These are phyloP conservation scores for Colletotrichum caudatum DNA, from an alignment of 2,329 filamentous ascomycete genomes.

Conservation along the genomic window DNA sequence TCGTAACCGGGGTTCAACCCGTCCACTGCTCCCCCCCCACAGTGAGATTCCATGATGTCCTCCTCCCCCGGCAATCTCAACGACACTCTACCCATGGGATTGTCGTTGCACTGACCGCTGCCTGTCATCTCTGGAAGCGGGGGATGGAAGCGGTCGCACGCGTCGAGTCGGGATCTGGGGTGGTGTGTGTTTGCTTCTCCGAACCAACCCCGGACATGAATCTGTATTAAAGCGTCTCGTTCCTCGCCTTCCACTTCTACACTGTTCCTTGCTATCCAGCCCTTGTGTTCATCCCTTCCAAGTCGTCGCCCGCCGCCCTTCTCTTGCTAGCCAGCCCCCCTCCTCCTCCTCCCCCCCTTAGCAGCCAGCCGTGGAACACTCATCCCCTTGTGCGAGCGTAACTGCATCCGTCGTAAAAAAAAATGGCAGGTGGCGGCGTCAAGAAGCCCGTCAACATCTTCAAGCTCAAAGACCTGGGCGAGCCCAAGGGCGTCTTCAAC, in stretches of 20 bases:
- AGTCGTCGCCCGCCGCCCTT: background rate
- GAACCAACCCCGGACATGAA: background rate
- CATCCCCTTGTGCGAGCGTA: slow-evolving; percentile 15
- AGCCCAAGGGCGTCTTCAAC: slow-evolving; percentile 79
- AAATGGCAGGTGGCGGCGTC: slow-evolving; percentile 53
- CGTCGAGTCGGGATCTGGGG: slow-evolving; percentile 23
- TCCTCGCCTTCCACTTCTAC: background rate
- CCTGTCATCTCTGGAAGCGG: slow-evolving; percentile 27
- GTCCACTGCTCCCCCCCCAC: slow-evolving; percentile 15
- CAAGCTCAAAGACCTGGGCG: slow-evolving; percentile 70
- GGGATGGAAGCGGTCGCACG: background rate
- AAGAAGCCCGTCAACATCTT: slow-evolving; percentile 74
- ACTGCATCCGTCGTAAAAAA: slow-evolving; percentile 5
- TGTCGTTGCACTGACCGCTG: slow-evolving; percentile 26
- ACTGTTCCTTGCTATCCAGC: background rate
- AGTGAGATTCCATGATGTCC: background rate
- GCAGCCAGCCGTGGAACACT: slow-evolving; percentile 5
- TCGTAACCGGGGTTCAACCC: slow-evolving; percentile 16
- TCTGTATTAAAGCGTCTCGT: slow-evolving; percentile 30
- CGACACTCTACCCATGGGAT: slow-evolving; percentile 30
- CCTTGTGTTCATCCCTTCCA: slow-evolving; percentile 33
- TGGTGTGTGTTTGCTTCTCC: slow-evolving; percentile 12
- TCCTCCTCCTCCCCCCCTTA: no score
- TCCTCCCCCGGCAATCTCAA: slow-evolving; percentile 2
- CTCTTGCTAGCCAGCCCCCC: background rate